phyloP scores from a whole-genome alignment of 768 basidiomycete genomes.

The Lentinus brumalis region DNA sequence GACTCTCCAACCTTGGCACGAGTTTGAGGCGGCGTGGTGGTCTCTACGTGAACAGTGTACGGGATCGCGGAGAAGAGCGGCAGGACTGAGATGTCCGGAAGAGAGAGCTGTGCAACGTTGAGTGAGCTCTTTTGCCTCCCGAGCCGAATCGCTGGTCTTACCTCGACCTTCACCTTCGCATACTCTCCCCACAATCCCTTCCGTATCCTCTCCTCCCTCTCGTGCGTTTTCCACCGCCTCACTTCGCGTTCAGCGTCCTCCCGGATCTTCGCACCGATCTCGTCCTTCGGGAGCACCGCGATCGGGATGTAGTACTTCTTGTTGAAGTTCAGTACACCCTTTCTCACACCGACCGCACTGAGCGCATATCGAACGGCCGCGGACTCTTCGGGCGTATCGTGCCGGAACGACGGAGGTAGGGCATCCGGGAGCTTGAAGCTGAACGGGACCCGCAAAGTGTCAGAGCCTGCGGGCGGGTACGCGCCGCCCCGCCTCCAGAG shows the following conservation, averaged over 20 bases:
- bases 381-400: background rate
- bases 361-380: slow-evolving; percentile 11
- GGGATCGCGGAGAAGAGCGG: slow-evolving; percentile 15
- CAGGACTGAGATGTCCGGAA: slow-evolving; percentile 8
- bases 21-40: background rate
- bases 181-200: slow-evolving; percentile 24
- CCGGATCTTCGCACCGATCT: slow-evolving; percentile 1
- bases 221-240: background rate
- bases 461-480: slow-evolving; percentile 11
- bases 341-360: slow-evolving; percentile 18
- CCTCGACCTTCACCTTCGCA: slow-evolving; percentile 15
- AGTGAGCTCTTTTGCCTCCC: too few relatives aligned
- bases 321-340: slow-evolving; percentile 4
- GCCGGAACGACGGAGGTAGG: slow-evolving; percentile 14
- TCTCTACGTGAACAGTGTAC: slow-evolving; percentile 14
- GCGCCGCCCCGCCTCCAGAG: slow-evolving; percentile 6
- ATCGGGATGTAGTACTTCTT: slow-evolving; percentile 4
- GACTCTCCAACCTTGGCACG: slow-evolving; percentile 1
- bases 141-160: too few relatives aligned
- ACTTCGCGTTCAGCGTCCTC: background rate
- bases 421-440: slow-evolving; percentile 4
- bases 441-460: slow-evolving; percentile 19
- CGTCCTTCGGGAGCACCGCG: slow-evolving; percentile 12
- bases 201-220: slow-evolving; percentile 10
- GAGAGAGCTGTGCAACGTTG: background rate